These are phyloP conservation scores for Rozella allomycis DNA, from an alignment of 371 early-diverging fungal species.

Conservation along the genomic window DNA sequence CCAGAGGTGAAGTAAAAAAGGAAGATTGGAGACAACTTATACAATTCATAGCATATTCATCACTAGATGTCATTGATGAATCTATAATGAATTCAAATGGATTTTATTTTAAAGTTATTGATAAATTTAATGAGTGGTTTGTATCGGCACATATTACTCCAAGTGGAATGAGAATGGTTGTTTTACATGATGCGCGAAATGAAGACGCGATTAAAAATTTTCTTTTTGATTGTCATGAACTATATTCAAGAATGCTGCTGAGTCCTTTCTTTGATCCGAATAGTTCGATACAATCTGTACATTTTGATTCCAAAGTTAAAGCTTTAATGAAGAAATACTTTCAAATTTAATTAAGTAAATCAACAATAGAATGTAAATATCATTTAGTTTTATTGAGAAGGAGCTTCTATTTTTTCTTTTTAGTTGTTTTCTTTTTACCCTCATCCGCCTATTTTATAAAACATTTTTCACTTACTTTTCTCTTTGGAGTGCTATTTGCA, in stretches of 20 bases:
- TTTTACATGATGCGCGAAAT: no score
- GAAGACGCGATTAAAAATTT: no score
- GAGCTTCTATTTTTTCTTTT: background rate
- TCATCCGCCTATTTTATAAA: slow-evolving; percentile 71
- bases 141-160: slow-evolving; percentile 80
- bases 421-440: slow-evolving; percentile 54
- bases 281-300: no score
- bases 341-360: no score
- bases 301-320: no score
- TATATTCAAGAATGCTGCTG: no score
- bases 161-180: slow-evolving; percentile 55
- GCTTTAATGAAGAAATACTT: no score
- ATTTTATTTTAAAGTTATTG: slow-evolving; percentile 78
- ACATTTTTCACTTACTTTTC: slow-evolving; percentile 85
- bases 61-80: slow-evolving; percentile 86
- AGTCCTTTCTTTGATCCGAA: no score
- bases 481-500: slow-evolving; percentile 40
- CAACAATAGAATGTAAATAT: no score
- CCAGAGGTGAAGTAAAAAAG: slow-evolving; percentile 3
- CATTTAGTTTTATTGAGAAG: slow-evolving; percentile 2
- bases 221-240: no score
- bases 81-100: slow-evolving; percentile 57
- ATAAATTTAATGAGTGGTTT: slow-evolving; percentile 77
- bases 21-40: slow-evolving; percentile 74
- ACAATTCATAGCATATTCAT: slow-evolving; percentile 85